A percentile compares a stretch with the other conserved stretches of the same genome.
phyloP scores from a whole-genome alignment of 352 stramenopile species.

The Saprolegnia parasitica region DNA sequence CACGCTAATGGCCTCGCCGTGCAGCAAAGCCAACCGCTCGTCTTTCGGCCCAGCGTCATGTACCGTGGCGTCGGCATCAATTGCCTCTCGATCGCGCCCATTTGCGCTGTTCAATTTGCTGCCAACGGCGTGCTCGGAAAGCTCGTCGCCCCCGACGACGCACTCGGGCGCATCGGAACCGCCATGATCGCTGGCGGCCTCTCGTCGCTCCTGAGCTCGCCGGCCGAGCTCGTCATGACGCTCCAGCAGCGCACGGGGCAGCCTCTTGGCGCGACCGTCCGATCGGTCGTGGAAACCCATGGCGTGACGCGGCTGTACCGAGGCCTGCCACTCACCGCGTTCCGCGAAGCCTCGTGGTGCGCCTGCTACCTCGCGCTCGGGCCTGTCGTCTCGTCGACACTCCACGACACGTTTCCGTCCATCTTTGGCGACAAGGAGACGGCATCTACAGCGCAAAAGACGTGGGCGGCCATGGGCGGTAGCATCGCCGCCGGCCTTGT shows the following conservation, averaged over 20 bases:
- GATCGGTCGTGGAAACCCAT: slow-evolving; percentile 45
- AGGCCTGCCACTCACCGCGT: slow-evolving; percentile 51
- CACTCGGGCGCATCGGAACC: slow-evolving; percentile 36
- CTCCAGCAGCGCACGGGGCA: slow-evolving; percentile 80
- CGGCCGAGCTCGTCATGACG: slow-evolving; percentile 81
- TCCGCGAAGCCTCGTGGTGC: slow-evolving; percentile 71
- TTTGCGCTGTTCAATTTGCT: slow-evolving; percentile 76
- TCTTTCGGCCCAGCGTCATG: slow-evolving; percentile 52
- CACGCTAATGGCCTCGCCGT: neutral
- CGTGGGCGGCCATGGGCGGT: slow-evolving; percentile 55
- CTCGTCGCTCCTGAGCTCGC: slow-evolving; percentile 59
- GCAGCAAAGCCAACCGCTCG: slow-evolving; percentile 62
- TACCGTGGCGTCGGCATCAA: slow-evolving; percentile 78
- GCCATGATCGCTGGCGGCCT: slow-evolving; percentile 54
- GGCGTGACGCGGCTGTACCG: slow-evolving; percentile 52
- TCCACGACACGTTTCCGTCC: slow-evolving; percentile 47
- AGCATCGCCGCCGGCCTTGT: slow-evolving; percentile 66
- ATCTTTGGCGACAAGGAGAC: slow-evolving; percentile 51
- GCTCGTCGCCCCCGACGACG: slow-evolving; percentile 37
- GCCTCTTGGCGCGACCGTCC: slow-evolving; percentile 55
- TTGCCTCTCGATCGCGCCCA: slow-evolving; percentile 68
- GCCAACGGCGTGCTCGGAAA: slow-evolving; percentile 49
- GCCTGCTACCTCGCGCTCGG: slow-evolving; percentile 72
- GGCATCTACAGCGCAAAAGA: slow-evolving; percentile 55
- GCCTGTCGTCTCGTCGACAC: slow-evolving; percentile 56